Conservation (phyloP, 2,329 filamentous ascomycete species). For the Aulographum hederae region DNA sequence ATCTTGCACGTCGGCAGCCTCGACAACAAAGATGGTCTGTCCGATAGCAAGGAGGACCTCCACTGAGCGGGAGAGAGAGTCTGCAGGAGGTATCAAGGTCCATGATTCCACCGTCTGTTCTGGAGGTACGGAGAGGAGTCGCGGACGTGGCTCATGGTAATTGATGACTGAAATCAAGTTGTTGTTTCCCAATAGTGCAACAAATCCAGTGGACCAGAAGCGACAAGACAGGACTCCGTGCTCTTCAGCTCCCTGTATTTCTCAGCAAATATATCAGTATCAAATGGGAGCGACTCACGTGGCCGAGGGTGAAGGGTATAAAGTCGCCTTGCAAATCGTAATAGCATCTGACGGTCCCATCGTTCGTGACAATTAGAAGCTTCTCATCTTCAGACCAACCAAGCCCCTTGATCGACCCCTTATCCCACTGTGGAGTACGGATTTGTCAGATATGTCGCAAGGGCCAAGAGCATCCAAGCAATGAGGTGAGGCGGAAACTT, state of each 20-base stretch:
- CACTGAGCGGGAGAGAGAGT: conserved; percentile 80
- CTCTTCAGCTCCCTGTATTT: conserved; percentile 54
- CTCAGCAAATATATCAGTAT: conserved; percentile 2
- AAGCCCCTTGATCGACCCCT: conserved; percentile 67
- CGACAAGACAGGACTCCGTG: conserved; percentile 73
- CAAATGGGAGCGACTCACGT: conserved; percentile 25
- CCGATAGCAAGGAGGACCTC: conserved; percentile 78
- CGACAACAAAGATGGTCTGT: conserved; percentile 69
- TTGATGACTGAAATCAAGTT: conserved; percentile 69
- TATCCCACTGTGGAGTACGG: conserved; percentile 70
- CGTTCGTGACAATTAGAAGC: conserved; percentile 69
- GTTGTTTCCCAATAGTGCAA: conserved; percentile 80
- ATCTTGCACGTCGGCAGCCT: conserved; percentile 81
- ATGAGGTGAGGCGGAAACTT: conserved; percentile 8
- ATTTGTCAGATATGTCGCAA: conserved; percentile 7
- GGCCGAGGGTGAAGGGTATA: conserved; percentile 78
- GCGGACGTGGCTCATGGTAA: conserved; percentile 81
- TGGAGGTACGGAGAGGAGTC: conserved; percentile 57
- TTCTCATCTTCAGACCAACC: conserved; percentile 96
- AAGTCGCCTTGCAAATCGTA: conserved; percentile 90
- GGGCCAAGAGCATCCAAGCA: background rate
- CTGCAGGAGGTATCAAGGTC: conserved; percentile 72
- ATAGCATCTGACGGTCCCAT: conserved; percentile 81
- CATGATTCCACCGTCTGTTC: conserved; percentile 71
- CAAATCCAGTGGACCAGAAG: conserved; percentile 86